Evolutionary conservation across 1,139 yeast species (phyloP).

Genomic region (Diutina mesorugosa): DNA sequence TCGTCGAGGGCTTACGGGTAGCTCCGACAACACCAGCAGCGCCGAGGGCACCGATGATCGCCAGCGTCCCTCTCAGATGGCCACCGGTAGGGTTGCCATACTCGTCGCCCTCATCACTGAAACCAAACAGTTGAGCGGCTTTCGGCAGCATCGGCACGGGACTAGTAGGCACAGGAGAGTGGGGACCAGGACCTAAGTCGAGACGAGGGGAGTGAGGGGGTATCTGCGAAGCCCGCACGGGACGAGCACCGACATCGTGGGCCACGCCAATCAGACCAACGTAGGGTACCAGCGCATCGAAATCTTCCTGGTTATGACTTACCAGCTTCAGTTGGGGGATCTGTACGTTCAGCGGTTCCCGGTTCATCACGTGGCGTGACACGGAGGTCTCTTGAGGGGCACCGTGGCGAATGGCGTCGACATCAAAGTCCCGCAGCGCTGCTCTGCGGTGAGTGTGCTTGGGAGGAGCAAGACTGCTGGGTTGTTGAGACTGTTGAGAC

Average conservation of each 20-base stretch:
- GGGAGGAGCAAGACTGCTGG: neutral
- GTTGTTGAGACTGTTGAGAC: neutral
- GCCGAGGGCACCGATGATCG: neutral
- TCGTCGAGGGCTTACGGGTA: neutral
- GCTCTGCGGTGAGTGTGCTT: neutral
- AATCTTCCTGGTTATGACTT: neutral
- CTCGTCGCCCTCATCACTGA: neutral
- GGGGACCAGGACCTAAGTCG: neutral
- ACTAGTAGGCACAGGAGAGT: neutral
- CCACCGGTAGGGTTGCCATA: neutral
- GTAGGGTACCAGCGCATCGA: neutral
- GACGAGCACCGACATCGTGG: neutral
- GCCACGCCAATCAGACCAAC: neutral
- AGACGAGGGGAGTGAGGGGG: neutral
- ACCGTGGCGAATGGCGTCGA: neutral
- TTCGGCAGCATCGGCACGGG: slow-evolving; percentile 1
- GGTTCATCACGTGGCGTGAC: neutral
- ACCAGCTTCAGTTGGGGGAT: slow-evolving; percentile 1
- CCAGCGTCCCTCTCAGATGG: neutral
- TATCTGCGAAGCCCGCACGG: neutral
- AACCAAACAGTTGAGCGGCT: neutral
- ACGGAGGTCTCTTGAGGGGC: neutral
- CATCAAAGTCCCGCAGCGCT: neutral
- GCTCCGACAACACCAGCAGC: neutral
- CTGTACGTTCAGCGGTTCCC: neutral